These are phyloP conservation scores for Diutina pseudorugosa DNA, from an alignment of 1,139 yeast genomes.

Conservation along the genomic window DNA sequence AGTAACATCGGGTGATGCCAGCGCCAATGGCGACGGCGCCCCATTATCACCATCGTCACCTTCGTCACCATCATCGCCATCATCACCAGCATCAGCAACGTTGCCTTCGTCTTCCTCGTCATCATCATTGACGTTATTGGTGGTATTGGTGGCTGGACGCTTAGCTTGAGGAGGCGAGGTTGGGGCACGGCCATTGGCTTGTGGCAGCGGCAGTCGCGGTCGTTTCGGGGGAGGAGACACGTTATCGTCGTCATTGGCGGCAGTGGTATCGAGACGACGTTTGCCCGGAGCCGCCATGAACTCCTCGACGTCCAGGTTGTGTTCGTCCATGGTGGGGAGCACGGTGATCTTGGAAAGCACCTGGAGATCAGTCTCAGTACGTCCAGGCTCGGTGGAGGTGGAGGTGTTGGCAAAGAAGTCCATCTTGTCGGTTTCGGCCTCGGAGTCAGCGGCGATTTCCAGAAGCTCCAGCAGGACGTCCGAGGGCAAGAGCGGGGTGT, in stretches of 20 bases:
- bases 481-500: not conserved
- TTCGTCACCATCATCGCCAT: conserved; percentile 7
- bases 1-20: not conserved
- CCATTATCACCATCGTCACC: conserved; percentile 8
- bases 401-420: conserved; percentile 32
- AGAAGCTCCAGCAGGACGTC: conserved; percentile 25
- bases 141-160: too few species aligned
- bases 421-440: conserved; percentile 74
- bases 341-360: conserved; percentile 29
- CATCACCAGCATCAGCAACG: conserved; percentile 6
- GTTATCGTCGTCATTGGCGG: not conserved
- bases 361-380: conserved; percentile 25
- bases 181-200: not conserved
- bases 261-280: not conserved
- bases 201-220: not conserved
- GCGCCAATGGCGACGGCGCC: conserved; percentile 3
- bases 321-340: conserved; percentile 28
- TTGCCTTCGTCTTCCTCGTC: conserved; percentile 5
- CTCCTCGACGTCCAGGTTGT: conserved; percentile 16
- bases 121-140: not conserved
- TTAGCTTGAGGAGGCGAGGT: not conserved
- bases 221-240: not conserved
- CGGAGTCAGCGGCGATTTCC: conserved; percentile 56
- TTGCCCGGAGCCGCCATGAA: not conserved
- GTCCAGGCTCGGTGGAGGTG: conserved; percentile 10